A percentile compares a stretch with the other conserved stretches of the same genome.
phyloP scores from a whole-genome alignment of 2,329 filamentous ascomycete species.

The Sclerotiophoma versabilis region DNA sequence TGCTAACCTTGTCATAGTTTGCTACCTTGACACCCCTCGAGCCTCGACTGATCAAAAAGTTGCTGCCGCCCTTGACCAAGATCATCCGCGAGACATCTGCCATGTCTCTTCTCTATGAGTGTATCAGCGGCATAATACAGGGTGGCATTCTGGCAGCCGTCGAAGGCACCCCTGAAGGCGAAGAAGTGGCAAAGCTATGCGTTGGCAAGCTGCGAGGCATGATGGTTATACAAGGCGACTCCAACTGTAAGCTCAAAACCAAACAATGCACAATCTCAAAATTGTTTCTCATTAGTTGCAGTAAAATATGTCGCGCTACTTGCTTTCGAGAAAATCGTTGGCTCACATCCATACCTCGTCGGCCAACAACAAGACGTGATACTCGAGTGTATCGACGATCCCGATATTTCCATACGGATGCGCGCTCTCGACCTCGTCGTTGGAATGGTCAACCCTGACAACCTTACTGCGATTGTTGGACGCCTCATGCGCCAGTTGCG shows the following conservation, averaged over 20 bases:
- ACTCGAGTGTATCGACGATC: slow-evolving; percentile 92
- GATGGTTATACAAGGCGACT: slow-evolving; percentile 91
- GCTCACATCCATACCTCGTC: slow-evolving; percentile 86
- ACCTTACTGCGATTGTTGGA: slow-evolving; percentile 82
- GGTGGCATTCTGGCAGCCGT: slow-evolving; percentile 88
- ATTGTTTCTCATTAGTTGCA: slow-evolving; percentile 46
- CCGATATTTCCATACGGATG: slow-evolving; percentile 93
- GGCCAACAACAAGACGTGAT: slow-evolving; percentile 95
- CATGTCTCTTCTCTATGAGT: slow-evolving; percentile 98
- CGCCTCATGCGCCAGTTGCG: slow-evolving; percentile 84
- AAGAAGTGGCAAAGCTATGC: slow-evolving; percentile 91
- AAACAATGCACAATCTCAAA: slow-evolving; percentile 15
- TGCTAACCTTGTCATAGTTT: slow-evolving; percentile 66
- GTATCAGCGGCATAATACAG: slow-evolving; percentile 97
- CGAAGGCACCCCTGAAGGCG: slow-evolving; percentile 79
- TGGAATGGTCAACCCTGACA: slow-evolving; percentile 91
- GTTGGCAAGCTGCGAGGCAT: slow-evolving; percentile 93
- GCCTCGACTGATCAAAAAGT: slow-evolving; percentile 86
- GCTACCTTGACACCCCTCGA: slow-evolving; percentile 92
- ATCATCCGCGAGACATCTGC: slow-evolving; percentile 94
- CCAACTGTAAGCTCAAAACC: slow-evolving; percentile 72
- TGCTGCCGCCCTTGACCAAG: slow-evolving; percentile 87
- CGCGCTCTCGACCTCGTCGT: slow-evolving; percentile 90
- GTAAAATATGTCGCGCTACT: slow-evolving; percentile 97
- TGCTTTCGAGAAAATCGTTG: slow-evolving; percentile 93